Percentiles rank a stretch among this genome's conserved stretches.
Evolutionary conservation across 805 yeast genomes (phyloP).

Genomic region (Blastobotrys mokoenaii): DNA sequence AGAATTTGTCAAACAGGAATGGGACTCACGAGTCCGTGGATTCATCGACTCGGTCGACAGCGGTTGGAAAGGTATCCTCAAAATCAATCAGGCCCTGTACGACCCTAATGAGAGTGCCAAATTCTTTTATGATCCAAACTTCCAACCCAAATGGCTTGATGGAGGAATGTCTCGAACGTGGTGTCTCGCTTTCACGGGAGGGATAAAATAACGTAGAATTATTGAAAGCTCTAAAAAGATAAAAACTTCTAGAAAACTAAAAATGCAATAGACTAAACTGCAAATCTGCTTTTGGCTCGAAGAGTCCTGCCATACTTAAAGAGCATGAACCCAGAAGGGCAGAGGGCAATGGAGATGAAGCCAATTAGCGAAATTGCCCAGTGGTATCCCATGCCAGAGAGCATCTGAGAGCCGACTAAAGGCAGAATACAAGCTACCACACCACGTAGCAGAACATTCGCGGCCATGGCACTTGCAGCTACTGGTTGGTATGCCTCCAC

Average conservation of each 20-base stretch:
- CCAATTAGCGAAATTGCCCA: slow-evolving; percentile 67
- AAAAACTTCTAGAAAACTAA: background rate
- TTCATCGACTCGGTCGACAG: slow-evolving; percentile 37
- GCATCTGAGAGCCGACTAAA: slow-evolving; percentile 79
- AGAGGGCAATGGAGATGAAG: slow-evolving; percentile 38
- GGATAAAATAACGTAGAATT: slow-evolving; percentile 11
- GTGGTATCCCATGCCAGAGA: slow-evolving; percentile 54
- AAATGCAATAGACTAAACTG: background rate
- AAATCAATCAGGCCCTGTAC: slow-evolving; percentile 62
- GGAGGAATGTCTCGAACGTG: slow-evolving; percentile 82
- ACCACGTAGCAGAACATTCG: slow-evolving; percentile 74
- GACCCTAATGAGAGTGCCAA: slow-evolving; percentile 56
- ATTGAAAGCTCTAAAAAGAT: background rate
- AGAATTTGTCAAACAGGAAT: slow-evolving; percentile 44
- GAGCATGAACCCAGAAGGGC: slow-evolving; percentile 64
- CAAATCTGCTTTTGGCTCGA: slow-evolving; percentile 43
- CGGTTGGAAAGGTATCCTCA: slow-evolving; percentile 60
- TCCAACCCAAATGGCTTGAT: slow-evolving; percentile 53
- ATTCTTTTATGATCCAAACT: slow-evolving; percentile 49
- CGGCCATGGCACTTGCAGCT: slow-evolving; percentile 85
- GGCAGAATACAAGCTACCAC: slow-evolving; percentile 74
- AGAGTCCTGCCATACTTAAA: slow-evolving; percentile 48
- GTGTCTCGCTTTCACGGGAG: slow-evolving; percentile 65
- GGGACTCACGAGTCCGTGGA: slow-evolving; percentile 42
- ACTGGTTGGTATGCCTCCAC: slow-evolving; percentile 34